Base-by-base conservation (phyloP, 75 land plant species). In the Azolla pinnata region DNA sequence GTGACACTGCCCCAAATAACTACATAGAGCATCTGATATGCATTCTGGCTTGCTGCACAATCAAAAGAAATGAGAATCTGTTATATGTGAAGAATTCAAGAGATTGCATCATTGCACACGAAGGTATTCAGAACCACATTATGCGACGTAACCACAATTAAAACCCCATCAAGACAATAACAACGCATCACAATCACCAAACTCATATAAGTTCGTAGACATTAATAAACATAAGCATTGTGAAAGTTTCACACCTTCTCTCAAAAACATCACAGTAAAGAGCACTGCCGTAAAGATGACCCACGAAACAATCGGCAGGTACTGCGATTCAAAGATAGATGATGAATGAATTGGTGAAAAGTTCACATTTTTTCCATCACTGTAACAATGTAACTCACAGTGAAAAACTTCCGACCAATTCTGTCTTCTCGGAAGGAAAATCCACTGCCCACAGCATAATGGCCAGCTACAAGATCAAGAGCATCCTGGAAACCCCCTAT, bases 401-500 rank as follows among this genome's bases (percentile, higher is more conserved):
- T 71, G 7, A 67, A 0, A 14, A 67, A 4, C 20, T 73, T 71
- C 17, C 54, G 27, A 12, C 63, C 38, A 54, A 19, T 73, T 52
- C 54, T 52, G 2, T 52, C 58, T 60, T 31, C 75, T 71, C 82
- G 71, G 80, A 81, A 10, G 90, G 90, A 50, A 88, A 93, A 32
- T 80, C 59, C 66, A 51, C 76, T 75, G 58, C 55, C 79, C 42
- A 81, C 77, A 62, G 40, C 71, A 72, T 86, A 95, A 42, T 72
- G 91, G 24, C 99, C 99, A 62, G 85, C 83, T 25, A 86, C 68
- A 38, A 95, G 85, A 70, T 95, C 99, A 40, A 89, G 67, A 54
- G 97, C 96, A 74, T 95, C 99, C 99, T 82, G 75, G 16, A 12
- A 4, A 52, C 9, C 25, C 51, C 18, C 3, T 7, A 14, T 48